phyloP scores from a whole-genome alignment of 2,329 filamentous ascomycete genomes.

The Verticillium zaregamsianum region DNA sequence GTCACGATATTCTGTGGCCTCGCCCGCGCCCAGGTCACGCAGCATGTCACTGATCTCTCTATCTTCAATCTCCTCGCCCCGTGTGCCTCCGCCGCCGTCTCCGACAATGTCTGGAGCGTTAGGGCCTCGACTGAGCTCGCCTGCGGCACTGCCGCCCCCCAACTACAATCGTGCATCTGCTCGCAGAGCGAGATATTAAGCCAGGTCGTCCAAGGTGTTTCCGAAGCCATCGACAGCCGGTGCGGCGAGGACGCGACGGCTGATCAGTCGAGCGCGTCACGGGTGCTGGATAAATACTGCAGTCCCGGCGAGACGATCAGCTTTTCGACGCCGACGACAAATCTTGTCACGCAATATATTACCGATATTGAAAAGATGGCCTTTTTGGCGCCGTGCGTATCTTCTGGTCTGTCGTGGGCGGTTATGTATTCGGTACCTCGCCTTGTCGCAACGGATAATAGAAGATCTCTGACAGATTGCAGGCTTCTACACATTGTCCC shows the following conservation, averaged over 20 bases:
- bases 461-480: neutral
- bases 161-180: slow-evolving; percentile 49
- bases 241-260: slow-evolving; percentile 44
- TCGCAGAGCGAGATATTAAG: slow-evolving; percentile 37
- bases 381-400: neutral
- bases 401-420: neutral
- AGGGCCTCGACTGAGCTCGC: neutral
- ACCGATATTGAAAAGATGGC: slow-evolving; percentile 36
- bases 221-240: slow-evolving; percentile 31
- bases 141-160: neutral
- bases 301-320: slow-evolving; percentile 32
- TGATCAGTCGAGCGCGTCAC: slow-evolving; percentile 41
- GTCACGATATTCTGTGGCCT: neutral
- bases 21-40: neutral
- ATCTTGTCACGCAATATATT: slow-evolving; percentile 41
- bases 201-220: slow-evolving; percentile 32
- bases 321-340: slow-evolving; percentile 36
- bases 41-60: neutral
- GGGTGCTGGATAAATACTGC: slow-evolving; percentile 44
- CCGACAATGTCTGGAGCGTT: neutral
- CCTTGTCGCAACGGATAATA: neutral
- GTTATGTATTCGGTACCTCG: neutral
- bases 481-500: no score
- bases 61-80: neutral
- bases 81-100: neutral